Conservation (phyloP, 2,329 filamentous ascomycete species). For the Elsinoe perseae region DNA sequence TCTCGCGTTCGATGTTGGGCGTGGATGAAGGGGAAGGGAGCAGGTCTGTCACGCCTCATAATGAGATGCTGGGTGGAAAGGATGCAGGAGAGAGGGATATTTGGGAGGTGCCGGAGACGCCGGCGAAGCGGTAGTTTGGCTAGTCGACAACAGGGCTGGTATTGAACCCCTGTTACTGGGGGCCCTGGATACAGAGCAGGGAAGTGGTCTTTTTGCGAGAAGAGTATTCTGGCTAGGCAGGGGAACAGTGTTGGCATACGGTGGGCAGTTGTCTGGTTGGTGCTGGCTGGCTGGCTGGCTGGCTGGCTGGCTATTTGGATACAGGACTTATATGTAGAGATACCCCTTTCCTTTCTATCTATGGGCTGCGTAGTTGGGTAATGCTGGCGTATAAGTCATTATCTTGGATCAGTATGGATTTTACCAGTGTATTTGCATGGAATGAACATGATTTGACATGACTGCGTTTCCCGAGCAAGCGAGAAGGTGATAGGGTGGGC, state of each 20-base stretch:
- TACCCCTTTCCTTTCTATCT: slow-evolving; percentile 1
- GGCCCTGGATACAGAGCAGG: no score
- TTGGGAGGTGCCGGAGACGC: slow-evolving; percentile 43
- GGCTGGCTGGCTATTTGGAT: not conserved
- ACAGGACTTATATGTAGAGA: slow-evolving; percentile 5
- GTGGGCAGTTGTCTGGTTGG: no score
- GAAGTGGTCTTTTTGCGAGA: no score
- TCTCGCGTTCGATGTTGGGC: slow-evolving; percentile 18
- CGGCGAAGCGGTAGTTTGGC: slow-evolving; percentile 19
- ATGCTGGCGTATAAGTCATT: not conserved
- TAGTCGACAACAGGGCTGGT: not conserved
- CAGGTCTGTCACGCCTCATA: not conserved
- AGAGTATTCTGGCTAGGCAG: no score
- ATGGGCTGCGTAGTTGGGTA: not conserved
- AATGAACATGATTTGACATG: not conserved
- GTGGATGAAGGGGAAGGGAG: not conserved
- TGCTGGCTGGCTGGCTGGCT: no score
- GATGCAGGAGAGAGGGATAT: slow-evolving; percentile 24
- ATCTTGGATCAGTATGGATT: no score
- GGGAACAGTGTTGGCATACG: not conserved
- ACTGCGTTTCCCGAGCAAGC: no score
- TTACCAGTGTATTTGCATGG: no score
- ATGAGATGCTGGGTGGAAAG: not conserved
- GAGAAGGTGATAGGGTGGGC: not conserved
- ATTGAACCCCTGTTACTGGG: no score